These are phyloP conservation scores for Mycena capillaripes DNA, from an alignment of 768 basidiomycete genomes.

Conservation along the genomic window DNA sequence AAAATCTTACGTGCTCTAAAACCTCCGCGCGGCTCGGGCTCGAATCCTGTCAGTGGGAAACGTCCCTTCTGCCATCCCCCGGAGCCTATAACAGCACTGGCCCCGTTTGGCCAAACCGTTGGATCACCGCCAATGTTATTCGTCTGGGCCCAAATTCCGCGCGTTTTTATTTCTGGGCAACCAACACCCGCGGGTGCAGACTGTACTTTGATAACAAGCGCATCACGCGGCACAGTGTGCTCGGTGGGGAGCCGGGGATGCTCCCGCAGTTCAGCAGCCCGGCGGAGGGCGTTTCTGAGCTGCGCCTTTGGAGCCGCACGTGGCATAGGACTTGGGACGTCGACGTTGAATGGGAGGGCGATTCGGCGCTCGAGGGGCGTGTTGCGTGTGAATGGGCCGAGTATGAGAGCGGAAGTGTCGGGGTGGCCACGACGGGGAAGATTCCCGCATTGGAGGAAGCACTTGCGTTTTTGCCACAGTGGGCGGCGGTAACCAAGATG, in stretches of 20 bases:
- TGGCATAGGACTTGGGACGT: conserved; percentile 71
- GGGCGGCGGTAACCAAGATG: conserved; percentile 74
- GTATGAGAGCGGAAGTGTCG: conserved; percentile 69
- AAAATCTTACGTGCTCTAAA: conserved; percentile 47
- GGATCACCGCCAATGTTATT: conserved; percentile 59
- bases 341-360: conserved; percentile 62
- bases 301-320: conserved; percentile 72
- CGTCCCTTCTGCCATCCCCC: conserved; percentile 54
- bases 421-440: conserved; percentile 56
- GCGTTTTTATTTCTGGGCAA: conserved; percentile 64
- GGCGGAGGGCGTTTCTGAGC: conserved; percentile 49
- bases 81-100: conserved; percentile 36
- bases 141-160: conserved; percentile 61
- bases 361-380: conserved; percentile 51
- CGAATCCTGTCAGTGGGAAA: conserved; percentile 63
- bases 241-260: conserved; percentile 50
- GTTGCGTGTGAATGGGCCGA: conserved; percentile 80
- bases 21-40: conserved; percentile 48
- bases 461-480: conserved; percentile 72
- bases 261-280: conserved; percentile 52
- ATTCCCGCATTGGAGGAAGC: conserved; percentile 83
- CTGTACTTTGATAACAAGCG: conserved; percentile 67
- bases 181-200: conserved; percentile 75
- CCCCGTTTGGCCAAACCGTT: conserved; percentile 38
- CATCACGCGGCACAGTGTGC: conserved; percentile 58